Percentiles rank a stretch among this genome's conserved stretches.
Evolutionary conservation across 1,139 yeast species (phyloP).

Genomic region (Pichia sp.): DNA sequence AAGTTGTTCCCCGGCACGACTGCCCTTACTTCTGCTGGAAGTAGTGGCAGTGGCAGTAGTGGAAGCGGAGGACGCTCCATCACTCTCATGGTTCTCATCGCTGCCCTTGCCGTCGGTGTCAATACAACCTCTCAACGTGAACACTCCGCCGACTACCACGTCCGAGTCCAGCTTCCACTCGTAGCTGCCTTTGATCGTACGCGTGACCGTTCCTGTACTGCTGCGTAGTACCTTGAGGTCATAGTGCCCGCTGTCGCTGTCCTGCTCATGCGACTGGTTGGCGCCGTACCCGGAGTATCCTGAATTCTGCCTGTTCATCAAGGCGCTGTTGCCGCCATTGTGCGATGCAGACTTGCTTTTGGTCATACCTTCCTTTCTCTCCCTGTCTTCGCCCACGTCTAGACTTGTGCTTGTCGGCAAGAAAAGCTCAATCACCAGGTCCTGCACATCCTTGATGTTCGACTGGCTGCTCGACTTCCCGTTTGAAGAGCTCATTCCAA

Average conservation of each 20-base stretch:
- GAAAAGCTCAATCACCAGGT: slow-evolving; percentile 47
- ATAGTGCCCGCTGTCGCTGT: neutral
- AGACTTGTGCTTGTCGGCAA: slow-evolving; percentile 26
- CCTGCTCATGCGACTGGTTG: neutral
- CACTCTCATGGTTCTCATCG: neutral
- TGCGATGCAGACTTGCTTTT: neutral
- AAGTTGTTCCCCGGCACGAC: neutral
- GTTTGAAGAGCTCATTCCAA: slow-evolving; percentile 4
- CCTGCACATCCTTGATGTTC: slow-evolving; percentile 50
- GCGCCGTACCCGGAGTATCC: slow-evolving; percentile 2
- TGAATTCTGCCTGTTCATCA: neutral
- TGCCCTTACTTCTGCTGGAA: too few relatives aligned
- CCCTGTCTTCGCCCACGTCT: neutral
- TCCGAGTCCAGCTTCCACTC: slow-evolving; percentile 68
- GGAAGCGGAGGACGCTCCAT: neutral
- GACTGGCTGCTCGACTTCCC: neutral
- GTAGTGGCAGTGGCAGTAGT: too few relatives aligned
- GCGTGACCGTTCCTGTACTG: slow-evolving; percentile 69
- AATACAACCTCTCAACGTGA: slow-evolving; percentile 60
- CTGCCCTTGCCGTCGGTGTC: neutral
- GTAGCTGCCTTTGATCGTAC: slow-evolving; percentile 50
- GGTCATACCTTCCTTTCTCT: slow-evolving; percentile 4
- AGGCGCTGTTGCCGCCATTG: neutral
- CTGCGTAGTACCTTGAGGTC: slow-evolving; percentile 47
- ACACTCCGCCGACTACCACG: slow-evolving; percentile 61